Evolutionary conservation across 805 yeast genomes (phyloP), one percentile per base, ranked within the genome.

Genomic region (Torulaspora microellipsoides): DNA sequence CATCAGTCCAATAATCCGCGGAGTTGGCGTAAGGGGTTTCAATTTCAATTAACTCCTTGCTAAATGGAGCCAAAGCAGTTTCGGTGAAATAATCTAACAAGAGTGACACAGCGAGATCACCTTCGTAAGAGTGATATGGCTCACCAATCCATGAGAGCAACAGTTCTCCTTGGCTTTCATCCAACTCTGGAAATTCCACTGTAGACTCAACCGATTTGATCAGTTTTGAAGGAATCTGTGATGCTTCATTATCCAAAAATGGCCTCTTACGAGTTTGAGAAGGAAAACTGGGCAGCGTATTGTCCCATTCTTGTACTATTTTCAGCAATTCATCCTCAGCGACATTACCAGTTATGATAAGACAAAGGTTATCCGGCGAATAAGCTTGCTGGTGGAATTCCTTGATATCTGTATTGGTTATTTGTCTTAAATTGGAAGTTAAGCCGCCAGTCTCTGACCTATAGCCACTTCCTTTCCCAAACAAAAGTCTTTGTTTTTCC

Each of bases 371-470:
- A 48, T 85, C 88, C 1, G 96, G 86, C 36, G 90, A 74, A 65
- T 93, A 93, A 57, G 77, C 67, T 12, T 69, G 63, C 25, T 71
- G 66, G 63, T 93, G 98, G 58, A 87, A 93, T 15, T 79, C 66
- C 52, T 83, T 75, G 52, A 93, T 91, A 35, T 82, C 81, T 1
- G 81, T 84, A 52, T 80, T 83, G 1, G 85, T 76, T 54, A 93
- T 71, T 2, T 71, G 72, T 48, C 97, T 77, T 52, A 93, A 73
- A 46, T 88, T 87, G 25, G 75, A 72, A 64, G 88, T 78, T 37
- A 88, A 66, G 0, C 99, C 99, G 40, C 99, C 99, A 8, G 98
- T 91, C 60, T 93, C 97, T 8, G 93, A 81, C 9, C 89, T 78
- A 61, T 91, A 93, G 2, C 96, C 98, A 15, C 91, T 83, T 0